A percentile compares a stretch with the other conserved stretches of the same genome.
These are phyloP conservation scores for Hymenoscyphus salicellus DNA, from an alignment of 2,329 filamentous ascomycete species.

Conservation along the genomic window DNA sequence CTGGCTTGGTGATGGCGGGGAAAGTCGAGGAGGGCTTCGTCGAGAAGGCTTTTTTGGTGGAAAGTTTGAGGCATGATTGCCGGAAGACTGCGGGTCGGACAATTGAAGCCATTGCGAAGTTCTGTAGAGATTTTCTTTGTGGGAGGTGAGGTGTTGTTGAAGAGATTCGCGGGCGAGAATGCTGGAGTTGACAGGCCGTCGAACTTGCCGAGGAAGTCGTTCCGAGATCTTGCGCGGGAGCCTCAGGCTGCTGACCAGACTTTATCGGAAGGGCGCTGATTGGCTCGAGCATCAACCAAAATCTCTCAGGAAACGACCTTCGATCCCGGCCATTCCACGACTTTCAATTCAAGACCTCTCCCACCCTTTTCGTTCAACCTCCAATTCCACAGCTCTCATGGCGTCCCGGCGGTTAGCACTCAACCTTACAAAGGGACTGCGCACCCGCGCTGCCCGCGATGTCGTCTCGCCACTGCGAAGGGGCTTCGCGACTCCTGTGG, in stretches of 20 bases:
- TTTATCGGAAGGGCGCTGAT: conserved; percentile 22
- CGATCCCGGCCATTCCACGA: conserved; percentile 5
- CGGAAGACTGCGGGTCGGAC: conserved; percentile 49
- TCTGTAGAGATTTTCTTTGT: conserved; percentile 17
- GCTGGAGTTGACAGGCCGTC: conserved; percentile 12
- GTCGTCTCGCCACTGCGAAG: conserved; percentile 73
- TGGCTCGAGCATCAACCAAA: conserved; percentile 20
- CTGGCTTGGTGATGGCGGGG: conserved; percentile 35
- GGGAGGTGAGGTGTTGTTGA: conserved; percentile 6
- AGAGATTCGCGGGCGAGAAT: conserved; percentile 2
- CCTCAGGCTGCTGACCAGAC: conserved; percentile 10
- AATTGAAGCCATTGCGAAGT: conserved; percentile 49
- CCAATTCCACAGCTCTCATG: conserved; percentile 52
- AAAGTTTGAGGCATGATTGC: conserved; percentile 43
- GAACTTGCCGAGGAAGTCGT: conserved; percentile 13
- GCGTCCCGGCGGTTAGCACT: conserved; percentile 96
- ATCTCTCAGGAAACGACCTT: conserved; percentile 22
- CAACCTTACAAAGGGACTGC: conserved; percentile 86
- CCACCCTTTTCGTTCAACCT: conserved; percentile 18
- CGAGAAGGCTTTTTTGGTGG: conserved; percentile 44
- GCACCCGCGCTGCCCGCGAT: conserved; percentile 80
- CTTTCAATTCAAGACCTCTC: conserved; percentile 24
- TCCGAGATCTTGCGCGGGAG: conserved; percentile 12
- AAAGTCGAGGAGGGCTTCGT: conserved; percentile 37
- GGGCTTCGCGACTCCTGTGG: conserved; percentile 84